These are phyloP conservation scores for Aspergillus cejpii DNA, from an alignment of 2,329 filamentous ascomycete genomes.

Conservation along the genomic window DNA sequence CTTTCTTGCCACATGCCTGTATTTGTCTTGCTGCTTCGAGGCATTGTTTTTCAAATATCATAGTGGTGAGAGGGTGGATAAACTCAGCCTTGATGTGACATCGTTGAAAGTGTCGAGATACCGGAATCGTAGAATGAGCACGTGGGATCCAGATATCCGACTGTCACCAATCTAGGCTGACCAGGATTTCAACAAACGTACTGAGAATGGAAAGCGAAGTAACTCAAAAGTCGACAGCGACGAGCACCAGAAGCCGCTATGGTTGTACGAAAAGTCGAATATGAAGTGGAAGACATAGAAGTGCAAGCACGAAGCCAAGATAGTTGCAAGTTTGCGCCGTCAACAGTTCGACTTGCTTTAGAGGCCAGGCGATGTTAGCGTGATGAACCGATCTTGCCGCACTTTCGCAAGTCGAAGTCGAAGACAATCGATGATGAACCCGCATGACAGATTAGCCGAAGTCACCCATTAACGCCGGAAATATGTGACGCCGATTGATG, in stretches of 20 bases:
- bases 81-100: constrained; percentile 1
- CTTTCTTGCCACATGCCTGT: background rate
- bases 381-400: background rate
- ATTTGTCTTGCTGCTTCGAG: too few relatives aligned
- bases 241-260: too few relatives aligned
- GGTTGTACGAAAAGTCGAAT: background rate
- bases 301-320: background rate
- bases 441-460: background rate
- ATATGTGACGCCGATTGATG: background rate
- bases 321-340: too few relatives aligned
- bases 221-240: too few relatives aligned
- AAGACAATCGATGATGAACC: background rate
- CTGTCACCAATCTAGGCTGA: background rate
- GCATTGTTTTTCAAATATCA: too few relatives aligned
- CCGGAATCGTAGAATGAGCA: background rate
- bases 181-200: background rate
- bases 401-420: background rate
- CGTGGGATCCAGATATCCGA: background rate
- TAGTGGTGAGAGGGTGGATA: too few relatives aligned
- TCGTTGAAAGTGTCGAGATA: constrained; percentile 1
- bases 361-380: too few relatives aligned
- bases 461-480: constrained; percentile 4
- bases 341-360: too few relatives aligned
- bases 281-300: background rate
- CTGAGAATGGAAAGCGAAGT: background rate